Percentiles rank a stretch among this genome's conserved stretches.
Conservation (phyloP, 805 yeast species). For the Blastobotrys peoriensis region DNA sequence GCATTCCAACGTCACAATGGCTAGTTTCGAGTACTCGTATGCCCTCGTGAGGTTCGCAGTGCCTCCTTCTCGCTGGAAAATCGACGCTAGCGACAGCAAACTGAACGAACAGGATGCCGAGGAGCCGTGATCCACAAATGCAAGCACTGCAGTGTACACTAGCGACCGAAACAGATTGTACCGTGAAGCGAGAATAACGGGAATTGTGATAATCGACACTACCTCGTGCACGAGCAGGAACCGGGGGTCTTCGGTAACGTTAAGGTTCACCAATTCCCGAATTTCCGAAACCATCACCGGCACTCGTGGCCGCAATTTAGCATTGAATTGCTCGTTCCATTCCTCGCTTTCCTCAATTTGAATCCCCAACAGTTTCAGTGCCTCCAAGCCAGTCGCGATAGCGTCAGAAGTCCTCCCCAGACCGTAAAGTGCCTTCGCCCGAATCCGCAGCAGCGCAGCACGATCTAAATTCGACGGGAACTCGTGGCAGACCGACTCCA, state of each 20-base stretch:
- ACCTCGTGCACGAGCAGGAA: conserved; percentile 36
- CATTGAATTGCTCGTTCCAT: conserved; percentile 23
- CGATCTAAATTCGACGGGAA: conserved; percentile 32
- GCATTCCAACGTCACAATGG: conserved; percentile 33
- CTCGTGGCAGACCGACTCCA: conserved; percentile 28
- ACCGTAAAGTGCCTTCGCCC: conserved; percentile 34
- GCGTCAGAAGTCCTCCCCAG: conserved; percentile 32
- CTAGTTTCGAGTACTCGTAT: conserved; percentile 37
- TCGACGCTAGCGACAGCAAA: conserved; percentile 35
- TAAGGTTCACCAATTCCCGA: conserved; percentile 25
- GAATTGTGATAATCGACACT: conserved; percentile 35
- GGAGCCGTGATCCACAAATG: conserved; percentile 37
- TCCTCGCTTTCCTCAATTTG: conserved; percentile 28
- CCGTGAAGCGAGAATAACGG: conserved; percentile 29
- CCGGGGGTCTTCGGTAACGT: conserved; percentile 26
- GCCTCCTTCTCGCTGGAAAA: conserved; percentile 27
- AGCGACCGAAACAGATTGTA: conserved; percentile 30
- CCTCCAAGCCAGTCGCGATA: conserved; percentile 31
- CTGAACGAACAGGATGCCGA: conserved; percentile 37
- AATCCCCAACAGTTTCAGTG: conserved; percentile 35
- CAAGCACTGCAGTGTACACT: conserved; percentile 30
- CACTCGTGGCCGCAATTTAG: conserved; percentile 26
- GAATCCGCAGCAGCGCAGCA: conserved; percentile 29
- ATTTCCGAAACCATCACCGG: conserved; percentile 39
- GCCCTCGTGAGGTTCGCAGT: conserved; percentile 34